Percentiles rank a stretch among this genome's conserved stretches.
phyloP scores from a whole-genome alignment of 2,329 filamentous ascomycete genomes.

The Cercospora beticola region DNA sequence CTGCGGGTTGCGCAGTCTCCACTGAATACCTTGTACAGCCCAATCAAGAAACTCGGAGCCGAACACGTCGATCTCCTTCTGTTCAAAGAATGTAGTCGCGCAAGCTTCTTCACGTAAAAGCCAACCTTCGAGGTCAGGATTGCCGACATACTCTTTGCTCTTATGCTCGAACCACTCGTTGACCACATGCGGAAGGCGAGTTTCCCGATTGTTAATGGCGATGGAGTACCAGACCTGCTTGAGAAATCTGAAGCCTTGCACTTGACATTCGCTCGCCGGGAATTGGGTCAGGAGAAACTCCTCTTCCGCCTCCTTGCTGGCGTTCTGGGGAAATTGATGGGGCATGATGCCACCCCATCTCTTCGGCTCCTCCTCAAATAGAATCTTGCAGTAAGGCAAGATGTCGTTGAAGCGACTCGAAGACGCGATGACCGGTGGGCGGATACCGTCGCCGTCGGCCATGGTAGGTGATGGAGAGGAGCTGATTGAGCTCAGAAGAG shows the following conservation, averaged over 20 bases:
- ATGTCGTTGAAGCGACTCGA: conserved; percentile 35
- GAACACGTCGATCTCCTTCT: conserved; percentile 21
- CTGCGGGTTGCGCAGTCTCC: conserved; percentile 3
- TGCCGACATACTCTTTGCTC: conserved; percentile 22
- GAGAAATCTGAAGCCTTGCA: conserved; percentile 38
- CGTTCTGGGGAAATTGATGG: conserved; percentile 36
- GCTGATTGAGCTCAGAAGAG: not conserved
- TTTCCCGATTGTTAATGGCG: conserved; percentile 35
- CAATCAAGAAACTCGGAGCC: conserved; percentile 24
- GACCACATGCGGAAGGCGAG: conserved; percentile 29
- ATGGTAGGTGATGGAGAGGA: conserved; percentile 12
- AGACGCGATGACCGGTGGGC: conserved; percentile 32
- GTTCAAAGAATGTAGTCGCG: conserved; percentile 30
- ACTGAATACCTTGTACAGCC: conserved; percentile 24
- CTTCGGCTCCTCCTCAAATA: conserved; percentile 29
- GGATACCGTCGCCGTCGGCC: conserved; percentile 12
- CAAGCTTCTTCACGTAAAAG: conserved; percentile 24
- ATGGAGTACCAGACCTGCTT: conserved; percentile 38
- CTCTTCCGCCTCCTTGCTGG: conserved; percentile 33
- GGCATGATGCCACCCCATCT: conserved; percentile 35
- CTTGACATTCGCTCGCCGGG: conserved; percentile 29
- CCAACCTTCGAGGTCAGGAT: conserved; percentile 24
- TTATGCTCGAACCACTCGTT: conserved; percentile 30
- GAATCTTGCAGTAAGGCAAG: conserved; percentile 31
- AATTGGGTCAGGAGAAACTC: conserved; percentile 35